A percentile compares a stretch with the other conserved stretches of the same genome.
Evolutionary conservation across 176 grass and related monocot species (phyloP).

Genomic region (Saccharum spontaneum): DNA sequence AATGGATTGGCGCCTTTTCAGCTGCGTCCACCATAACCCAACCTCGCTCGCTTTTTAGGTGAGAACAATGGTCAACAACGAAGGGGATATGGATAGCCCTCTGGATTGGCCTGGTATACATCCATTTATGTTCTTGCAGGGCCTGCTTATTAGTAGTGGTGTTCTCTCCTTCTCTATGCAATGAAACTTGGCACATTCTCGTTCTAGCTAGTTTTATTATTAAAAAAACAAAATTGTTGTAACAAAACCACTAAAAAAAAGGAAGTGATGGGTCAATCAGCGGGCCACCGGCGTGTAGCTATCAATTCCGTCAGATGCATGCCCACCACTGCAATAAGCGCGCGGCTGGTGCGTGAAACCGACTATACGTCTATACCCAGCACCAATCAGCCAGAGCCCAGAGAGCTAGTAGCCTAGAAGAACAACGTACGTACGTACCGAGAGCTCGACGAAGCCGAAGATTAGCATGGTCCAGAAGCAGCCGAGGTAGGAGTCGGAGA

Average conservation of each 20-base stretch:
- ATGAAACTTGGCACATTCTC: background rate
- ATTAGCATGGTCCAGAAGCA: conserved; percentile 97
- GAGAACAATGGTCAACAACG: conserved; percentile 20
- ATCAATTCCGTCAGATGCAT: background rate
- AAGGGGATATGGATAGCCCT: background rate
- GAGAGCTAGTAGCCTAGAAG: too few species aligned
- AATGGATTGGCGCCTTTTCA: conserved; percentile 41
- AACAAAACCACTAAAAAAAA: background rate
- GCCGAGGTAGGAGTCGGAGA: conserved; percentile 94
- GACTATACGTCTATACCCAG: too few species aligned
- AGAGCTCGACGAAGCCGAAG: conserved; percentile 98
- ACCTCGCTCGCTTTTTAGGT: background rate
- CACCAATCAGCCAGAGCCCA: too few species aligned
- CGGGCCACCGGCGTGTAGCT: background rate
- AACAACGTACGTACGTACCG: conserved; percentile 35
- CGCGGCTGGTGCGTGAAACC: too few species aligned
- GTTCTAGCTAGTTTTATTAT: background rate
- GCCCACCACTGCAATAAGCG: too few species aligned
- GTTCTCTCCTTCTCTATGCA: background rate
- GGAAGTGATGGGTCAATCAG: background rate
- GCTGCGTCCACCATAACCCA: background rate
- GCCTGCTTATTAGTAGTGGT: too few species aligned
- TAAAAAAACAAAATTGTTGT: background rate
- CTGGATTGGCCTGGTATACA: background rate
- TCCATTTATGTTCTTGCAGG: background rate